Percentiles rank a stretch among this genome's conserved stretches.
These are phyloP conservation scores for Linderina pennispora DNA, from an alignment of 192 early-diverging fungal genomes.

Conservation along the genomic window DNA sequence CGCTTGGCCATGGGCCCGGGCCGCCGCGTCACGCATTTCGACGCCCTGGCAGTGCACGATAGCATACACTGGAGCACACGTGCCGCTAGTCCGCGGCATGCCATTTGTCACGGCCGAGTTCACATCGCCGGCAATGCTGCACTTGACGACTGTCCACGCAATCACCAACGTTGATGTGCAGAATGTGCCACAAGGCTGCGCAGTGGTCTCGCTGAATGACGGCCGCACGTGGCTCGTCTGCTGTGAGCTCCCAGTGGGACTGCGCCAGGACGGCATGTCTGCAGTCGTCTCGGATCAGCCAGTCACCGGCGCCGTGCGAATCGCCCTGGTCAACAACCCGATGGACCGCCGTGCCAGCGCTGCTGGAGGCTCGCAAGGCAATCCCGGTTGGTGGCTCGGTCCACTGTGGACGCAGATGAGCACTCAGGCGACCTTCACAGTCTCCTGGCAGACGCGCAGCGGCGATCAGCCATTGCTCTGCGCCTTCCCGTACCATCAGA, in stretches of 20 bases:
- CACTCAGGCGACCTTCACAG: constrained; percentile 10
- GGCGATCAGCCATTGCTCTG: constrained; percentile 14
- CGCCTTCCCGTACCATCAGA: constrained; percentile 43
- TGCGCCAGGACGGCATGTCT: constrained; percentile 13
- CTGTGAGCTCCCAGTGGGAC: constrained; percentile 4
- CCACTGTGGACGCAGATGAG: constrained; percentile 1
- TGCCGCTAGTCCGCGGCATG: constrained; percentile 40
- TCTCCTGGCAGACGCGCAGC: constrained; percentile 8
- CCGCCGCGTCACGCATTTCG: constrained; percentile 15
- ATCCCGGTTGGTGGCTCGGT: constrained; percentile 31
- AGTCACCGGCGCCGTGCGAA: constrained; percentile 25
- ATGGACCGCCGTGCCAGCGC: constrained; percentile 1
- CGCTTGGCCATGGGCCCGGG: constrained; percentile 3
- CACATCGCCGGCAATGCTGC: constrained; percentile 2
- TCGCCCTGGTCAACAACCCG: constrained; percentile 23
- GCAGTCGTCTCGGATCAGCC: constrained; percentile 2
- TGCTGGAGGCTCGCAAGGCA: constrained; percentile 13
- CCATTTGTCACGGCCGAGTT: constrained; percentile 35
- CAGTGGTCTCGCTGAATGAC: constrained; percentile 34
- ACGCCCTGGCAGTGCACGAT: constrained; percentile 34
- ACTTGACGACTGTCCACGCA: constrained; percentile 26
- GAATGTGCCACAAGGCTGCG: constrained; percentile 2
- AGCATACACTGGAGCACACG: constrained; percentile 5
- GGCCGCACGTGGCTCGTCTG: constrained; percentile 32
- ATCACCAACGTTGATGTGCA: constrained; percentile 14